Evolutionary conservation across 768 basidiomycete species (phyloP).

Genomic region (Suillus placidus): DNA sequence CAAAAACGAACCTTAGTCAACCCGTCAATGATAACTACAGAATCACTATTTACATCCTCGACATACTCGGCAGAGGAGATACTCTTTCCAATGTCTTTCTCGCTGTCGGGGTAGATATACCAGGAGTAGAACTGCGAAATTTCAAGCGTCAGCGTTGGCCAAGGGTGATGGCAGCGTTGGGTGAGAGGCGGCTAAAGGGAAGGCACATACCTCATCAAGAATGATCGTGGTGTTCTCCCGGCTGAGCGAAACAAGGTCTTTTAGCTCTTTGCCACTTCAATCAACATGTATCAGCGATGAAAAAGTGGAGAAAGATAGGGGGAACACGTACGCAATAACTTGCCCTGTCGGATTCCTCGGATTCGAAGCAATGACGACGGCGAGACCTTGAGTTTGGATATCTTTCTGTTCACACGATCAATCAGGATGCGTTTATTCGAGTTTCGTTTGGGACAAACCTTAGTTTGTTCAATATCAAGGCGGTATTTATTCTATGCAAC

Average conservation of each 20-base stretch:
- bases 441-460: constrained; percentile 41
- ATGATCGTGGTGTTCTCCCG: constrained; percentile 83
- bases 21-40: constrained; percentile 86
- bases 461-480: constrained; percentile 79
- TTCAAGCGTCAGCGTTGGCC: constrained; percentile 1
- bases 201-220: constrained; percentile 68
- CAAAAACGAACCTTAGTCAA: constrained; percentile 72
- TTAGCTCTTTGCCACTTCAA: constrained; percentile 73
- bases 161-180: not conserved
- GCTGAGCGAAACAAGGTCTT: constrained; percentile 73
- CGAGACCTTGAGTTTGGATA: constrained; percentile 79
- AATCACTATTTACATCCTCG: constrained; percentile 85
- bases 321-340: constrained; percentile 56
- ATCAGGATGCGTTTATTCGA: not conserved
- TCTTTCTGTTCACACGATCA: constrained; percentile 54
- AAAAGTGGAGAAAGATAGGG: not conserved
- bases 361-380: constrained; percentile 87
- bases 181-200: not conserved
- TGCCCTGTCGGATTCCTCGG: constrained; percentile 99
- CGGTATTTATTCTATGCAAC: constrained; percentile 61
- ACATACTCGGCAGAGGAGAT: constrained; percentile 83
- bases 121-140: constrained; percentile 82
- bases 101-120: constrained; percentile 88
- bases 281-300: constrained; percentile 13
- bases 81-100: constrained; percentile 72